Conservation (phyloP, 495 filamentous ascomycete species). For the Hypoxylon perforatum region DNA sequence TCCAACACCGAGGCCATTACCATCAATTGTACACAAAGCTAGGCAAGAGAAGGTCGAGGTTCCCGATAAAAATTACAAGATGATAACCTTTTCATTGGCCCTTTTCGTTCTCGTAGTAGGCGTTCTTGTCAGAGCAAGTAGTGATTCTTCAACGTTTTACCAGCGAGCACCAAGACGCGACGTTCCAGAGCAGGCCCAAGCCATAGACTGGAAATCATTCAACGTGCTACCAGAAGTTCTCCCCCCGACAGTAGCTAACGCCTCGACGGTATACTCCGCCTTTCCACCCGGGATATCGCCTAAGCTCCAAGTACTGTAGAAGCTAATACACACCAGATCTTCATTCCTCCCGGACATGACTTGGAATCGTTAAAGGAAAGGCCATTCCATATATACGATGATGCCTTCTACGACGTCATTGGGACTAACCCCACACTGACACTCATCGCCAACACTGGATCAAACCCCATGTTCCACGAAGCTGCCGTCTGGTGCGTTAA, state of each 20-base stretch:
- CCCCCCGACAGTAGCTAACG: slow-evolving; percentile 41
- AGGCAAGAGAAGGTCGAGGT: not conserved
- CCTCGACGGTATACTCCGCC: slow-evolving; percentile 35
- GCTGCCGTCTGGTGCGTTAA: slow-evolving; percentile 60
- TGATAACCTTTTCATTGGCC: slow-evolving; percentile 23
- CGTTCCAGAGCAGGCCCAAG: slow-evolving; percentile 54
- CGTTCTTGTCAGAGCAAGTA: slow-evolving; percentile 16
- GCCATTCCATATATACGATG: slow-evolving; percentile 60
- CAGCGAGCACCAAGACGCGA: slow-evolving; percentile 26
- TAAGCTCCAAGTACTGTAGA: not conserved
- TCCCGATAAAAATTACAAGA: slow-evolving; percentile 17
- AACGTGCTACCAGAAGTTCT: slow-evolving; percentile 49
- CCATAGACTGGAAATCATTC: slow-evolving; percentile 56
- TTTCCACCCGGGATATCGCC: not conserved
- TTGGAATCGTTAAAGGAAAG: slow-evolving; percentile 44
- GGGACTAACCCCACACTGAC: slow-evolving; percentile 57
- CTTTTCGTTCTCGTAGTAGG: slow-evolving; percentile 20
- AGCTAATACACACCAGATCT: slow-evolving; percentile 41
- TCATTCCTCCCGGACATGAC: slow-evolving; percentile 49
- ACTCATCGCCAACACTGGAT: slow-evolving; percentile 51
- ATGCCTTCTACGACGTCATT: slow-evolving; percentile 56
- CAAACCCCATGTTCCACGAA: slow-evolving; percentile 62
- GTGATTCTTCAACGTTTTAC: slow-evolving; percentile 1
- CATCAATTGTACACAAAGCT: not conserved
- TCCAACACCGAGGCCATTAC: not conserved